Evolutionary conservation across 306 rosid genomes (phyloP), one percentile per base, ranked within the genome.

Genomic region (Lagenaria siceraria): DNA sequence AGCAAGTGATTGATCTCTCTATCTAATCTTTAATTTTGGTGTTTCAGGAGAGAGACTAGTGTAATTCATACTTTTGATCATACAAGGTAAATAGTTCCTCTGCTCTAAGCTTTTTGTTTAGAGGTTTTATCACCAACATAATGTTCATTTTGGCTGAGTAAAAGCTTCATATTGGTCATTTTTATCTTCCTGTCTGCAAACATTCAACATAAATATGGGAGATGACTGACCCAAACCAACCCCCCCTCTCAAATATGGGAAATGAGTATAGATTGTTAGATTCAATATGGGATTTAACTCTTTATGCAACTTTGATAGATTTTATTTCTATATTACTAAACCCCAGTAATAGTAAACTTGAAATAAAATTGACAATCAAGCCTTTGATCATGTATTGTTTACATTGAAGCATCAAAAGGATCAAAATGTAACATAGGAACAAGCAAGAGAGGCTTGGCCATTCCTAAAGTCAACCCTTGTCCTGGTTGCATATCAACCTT

Each of bases 21-120:
- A 22, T 70, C 36, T 70, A 22, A 13, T 43, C 36, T 70, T 24
- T 21, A 13, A 46, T 46, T 43, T 40, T 70, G 54, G 36, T 70
- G 35, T 70, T 66, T 70, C 75, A 70, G 36, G 74, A 68, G 74
- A 40, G 74, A 68, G 74, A 40, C 48, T 13, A 68, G 48, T 65
- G 73, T 38, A 9, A 15, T 19, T 66, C 51, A 19, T 18, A 36
- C 18, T n/a, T 10, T 65, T 66, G 74, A 21, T 65, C 29, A 64
- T 64, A 64, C 15, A 38, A 38, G 35, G 74, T 68, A 68, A 68
- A 68, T 68, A 40, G 75, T 43, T 70, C 38, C 55, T 65, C 18
- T 66, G 31, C 31, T 40, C 2, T 43, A 38, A 40, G 54, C 55
- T 70, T 70, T 46, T 70, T 70, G 56, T 70, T 70, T 70, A 13